Conservation (phyloP, 305 asterid genomes). For the Lippia alba region DNA sequence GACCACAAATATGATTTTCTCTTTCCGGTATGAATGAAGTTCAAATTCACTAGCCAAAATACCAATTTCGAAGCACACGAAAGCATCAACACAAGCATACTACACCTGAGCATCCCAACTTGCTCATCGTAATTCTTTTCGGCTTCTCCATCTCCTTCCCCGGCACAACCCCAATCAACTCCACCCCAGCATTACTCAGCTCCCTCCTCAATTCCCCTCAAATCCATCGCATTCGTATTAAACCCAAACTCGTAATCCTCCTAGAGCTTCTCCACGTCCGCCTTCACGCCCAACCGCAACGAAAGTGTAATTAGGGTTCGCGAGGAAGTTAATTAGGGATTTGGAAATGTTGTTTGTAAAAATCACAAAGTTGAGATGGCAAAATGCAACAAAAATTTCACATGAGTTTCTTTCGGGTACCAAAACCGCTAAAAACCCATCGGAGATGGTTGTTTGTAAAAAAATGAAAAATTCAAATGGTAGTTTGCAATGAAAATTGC, state of each 20-base stretch:
- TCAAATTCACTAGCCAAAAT: too few species aligned
- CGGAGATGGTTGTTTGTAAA: too few species aligned
- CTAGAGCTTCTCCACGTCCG: conserved; percentile 43
- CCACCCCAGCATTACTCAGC: conserved; percentile 39
- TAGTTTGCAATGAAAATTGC: too few species aligned
- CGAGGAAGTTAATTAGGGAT: conserved; percentile 36
- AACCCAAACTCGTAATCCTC: conserved; percentile 40
- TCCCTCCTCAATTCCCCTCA: conserved; percentile 44
- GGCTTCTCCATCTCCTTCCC: conserved; percentile 43
- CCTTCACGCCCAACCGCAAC: conserved; percentile 47
- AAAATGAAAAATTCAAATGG: too few species aligned
- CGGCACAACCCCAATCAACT: conserved; percentile 34
- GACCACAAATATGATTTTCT: too few species aligned
- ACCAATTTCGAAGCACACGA: conserved; percentile 42
- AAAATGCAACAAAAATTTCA: too few species aligned
- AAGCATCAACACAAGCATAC: conserved; percentile 49
- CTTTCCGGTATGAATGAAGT: too few species aligned
- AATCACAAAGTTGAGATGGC: too few species aligned
- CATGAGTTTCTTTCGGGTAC: too few species aligned
- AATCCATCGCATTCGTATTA: conserved; percentile 37
- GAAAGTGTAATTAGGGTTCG: conserved; percentile 41
- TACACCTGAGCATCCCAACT: conserved; percentile 49
- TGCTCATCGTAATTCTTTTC: conserved; percentile 41
- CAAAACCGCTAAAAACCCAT: too few species aligned
- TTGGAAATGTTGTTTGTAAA: too few species aligned